Percentiles rank a stretch among this genome's conserved stretches.
These are phyloP conservation scores for Colletotrichum sp. DNA, from an alignment of 2,329 filamentous ascomycete genomes.

Conservation along the genomic window DNA sequence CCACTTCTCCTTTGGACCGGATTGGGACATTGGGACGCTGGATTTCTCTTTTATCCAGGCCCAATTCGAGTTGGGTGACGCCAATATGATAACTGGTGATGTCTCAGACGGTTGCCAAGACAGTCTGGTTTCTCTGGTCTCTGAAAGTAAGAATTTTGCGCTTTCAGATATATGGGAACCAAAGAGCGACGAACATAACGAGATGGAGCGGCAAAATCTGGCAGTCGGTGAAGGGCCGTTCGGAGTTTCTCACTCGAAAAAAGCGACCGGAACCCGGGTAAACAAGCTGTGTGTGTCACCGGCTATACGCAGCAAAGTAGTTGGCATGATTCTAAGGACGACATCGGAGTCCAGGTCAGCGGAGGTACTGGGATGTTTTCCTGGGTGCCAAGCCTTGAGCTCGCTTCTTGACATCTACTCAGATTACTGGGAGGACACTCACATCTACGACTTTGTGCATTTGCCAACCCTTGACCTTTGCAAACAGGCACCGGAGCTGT, in stretches of 20 bases:
- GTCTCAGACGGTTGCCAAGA: background rate
- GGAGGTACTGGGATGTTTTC: background rate
- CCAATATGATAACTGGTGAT: background rate
- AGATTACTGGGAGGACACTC: background rate
- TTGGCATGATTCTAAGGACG: background rate
- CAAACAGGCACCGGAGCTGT: background rate
- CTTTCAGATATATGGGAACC: background rate
- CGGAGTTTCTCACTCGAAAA: background rate
- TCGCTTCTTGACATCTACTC: background rate
- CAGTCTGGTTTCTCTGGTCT: conserved; percentile 22
- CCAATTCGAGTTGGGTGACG: background rate
- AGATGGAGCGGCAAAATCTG: background rate
- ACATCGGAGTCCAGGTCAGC: background rate
- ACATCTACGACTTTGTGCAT: background rate
- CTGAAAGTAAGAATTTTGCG: background rate
- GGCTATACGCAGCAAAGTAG: background rate
- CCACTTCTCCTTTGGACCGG: background rate
- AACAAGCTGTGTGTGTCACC: background rate
- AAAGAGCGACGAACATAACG: background rate
- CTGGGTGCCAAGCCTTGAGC: background rate
- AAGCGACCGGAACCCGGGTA: background rate
- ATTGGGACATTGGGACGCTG: background rate
- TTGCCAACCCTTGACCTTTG: background rate
- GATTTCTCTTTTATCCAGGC: background rate
- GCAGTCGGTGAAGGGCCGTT: background rate